phyloP scores from a whole-genome alignment of 2,329 filamentous ascomycete genomes.

The Fusarium tuaranense region DNA sequence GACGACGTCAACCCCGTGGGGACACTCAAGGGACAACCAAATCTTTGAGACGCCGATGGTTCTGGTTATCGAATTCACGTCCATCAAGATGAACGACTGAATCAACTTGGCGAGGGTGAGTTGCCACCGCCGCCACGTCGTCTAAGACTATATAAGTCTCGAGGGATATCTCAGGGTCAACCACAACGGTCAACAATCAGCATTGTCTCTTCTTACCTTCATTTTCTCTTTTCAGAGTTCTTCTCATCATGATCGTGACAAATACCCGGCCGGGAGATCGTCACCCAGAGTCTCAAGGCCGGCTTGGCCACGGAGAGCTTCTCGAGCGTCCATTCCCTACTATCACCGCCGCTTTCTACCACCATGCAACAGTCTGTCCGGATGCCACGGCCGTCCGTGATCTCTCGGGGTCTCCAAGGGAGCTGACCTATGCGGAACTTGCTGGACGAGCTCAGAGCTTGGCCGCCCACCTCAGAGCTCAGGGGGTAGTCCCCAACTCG shows the following conservation, averaged over 20 bases:
- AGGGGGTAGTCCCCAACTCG: conserved; percentile 58
- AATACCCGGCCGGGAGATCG: conserved; percentile 6
- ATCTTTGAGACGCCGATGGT: conserved; percentile 18
- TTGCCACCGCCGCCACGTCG: conserved; percentile 26
- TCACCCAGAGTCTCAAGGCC: conserved; percentile 4
- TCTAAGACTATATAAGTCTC: conserved; percentile 36
- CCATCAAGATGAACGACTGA: conserved; percentile 16
- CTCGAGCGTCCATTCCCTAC: conserved; percentile 52
- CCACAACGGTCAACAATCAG: conserved; percentile 23
- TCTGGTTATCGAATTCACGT: conserved; percentile 18
- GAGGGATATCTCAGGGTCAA: conserved; percentile 36
- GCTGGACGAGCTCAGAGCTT: conserved; percentile 56
- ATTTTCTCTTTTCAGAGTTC: not conserved
- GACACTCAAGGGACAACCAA: conserved; percentile 13
- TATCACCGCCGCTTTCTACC: conserved; percentile 53
- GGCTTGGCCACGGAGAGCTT: conserved; percentile 34
- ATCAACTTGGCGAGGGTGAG: conserved; percentile 27
- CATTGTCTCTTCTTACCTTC: conserved; percentile 25
- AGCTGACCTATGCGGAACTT: conserved; percentile 60
- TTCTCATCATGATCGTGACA: conserved; percentile 18
- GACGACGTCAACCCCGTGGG: conserved; percentile 22
- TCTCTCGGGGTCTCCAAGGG: conserved; percentile 45
- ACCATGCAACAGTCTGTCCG: conserved; percentile 52
- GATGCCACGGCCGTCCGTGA: conserved; percentile 54
- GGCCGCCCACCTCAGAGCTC: conserved; percentile 51